A percentile compares a stretch with the other conserved stretches of the same genome.
Conservation (phyloP, 176 grass and related monocot species). For the Carex littledalei region DNA sequence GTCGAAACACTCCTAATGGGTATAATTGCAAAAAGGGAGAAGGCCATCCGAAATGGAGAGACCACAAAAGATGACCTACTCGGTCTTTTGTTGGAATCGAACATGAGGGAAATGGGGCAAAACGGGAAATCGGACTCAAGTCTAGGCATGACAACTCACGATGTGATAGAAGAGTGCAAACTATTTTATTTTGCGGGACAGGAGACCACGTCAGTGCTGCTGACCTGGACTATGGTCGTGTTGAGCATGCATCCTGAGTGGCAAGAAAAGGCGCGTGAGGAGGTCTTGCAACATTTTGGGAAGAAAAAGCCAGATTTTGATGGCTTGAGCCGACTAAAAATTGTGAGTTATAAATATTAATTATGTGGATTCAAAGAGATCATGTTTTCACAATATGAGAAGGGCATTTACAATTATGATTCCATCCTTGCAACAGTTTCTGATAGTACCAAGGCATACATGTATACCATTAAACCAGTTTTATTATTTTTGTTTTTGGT, state of each 20-base stretch:
- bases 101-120: conserved; percentile 24
- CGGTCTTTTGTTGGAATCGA: conserved; percentile 68
- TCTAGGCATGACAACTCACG: conserved; percentile 45
- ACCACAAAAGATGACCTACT: conserved; percentile 42
- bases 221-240: conserved; percentile 67
- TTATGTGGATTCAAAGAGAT: background rate
- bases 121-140: conserved; percentile 26
- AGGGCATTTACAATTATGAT: too few relatives aligned
- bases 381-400: background rate
- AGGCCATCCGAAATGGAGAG: conserved; percentile 36
- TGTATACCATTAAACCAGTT: too few relatives aligned
- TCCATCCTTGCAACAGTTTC: too few relatives aligned
- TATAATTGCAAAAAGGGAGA: conserved; percentile 57
- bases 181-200: conserved; percentile 84
- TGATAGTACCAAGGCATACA: too few relatives aligned
- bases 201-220: conserved; percentile 72
- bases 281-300: conserved; percentile 66
- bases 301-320: conserved; percentile 42
- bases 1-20: conserved; percentile 28
- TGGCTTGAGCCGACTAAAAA: conserved; percentile 50
- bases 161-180: conserved; percentile 80
- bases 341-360: conserved; percentile 6
- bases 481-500: background rate
- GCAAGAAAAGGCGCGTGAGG: conserved; percentile 65
- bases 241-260: conserved; percentile 77